phyloP scores from a whole-genome alignment of 1,139 yeast genomes.

The Debaryomyces psychrophilus region DNA sequence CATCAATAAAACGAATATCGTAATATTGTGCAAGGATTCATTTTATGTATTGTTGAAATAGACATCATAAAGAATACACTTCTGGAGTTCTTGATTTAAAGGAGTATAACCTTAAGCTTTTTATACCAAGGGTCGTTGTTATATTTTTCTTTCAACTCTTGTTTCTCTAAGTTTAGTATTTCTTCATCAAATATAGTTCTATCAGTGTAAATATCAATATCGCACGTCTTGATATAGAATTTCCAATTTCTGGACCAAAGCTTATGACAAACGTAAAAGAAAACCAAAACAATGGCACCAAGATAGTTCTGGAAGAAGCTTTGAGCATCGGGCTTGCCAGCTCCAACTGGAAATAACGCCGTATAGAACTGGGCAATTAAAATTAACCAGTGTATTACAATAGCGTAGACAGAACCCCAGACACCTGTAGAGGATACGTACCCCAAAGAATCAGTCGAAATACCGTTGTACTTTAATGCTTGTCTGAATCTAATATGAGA shows the following conservation, averaged over 20 bases:
- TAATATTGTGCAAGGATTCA: not conserved
- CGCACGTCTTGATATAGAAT: constrained; percentile 31
- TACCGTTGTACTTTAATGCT: constrained; percentile 31
- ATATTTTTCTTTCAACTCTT: constrained; percentile 34
- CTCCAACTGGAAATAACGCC: constrained; percentile 40
- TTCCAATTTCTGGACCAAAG: constrained; percentile 36
- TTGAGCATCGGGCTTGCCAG: constrained; percentile 30
- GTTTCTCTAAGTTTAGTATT: constrained; percentile 37
- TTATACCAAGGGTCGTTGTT: constrained; percentile 21
- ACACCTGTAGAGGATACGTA: constrained; percentile 34
- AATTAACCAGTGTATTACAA: constrained; percentile 28
- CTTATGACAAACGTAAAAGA: constrained; percentile 40
- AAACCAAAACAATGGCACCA: constrained; percentile 37
- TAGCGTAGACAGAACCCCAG: constrained; percentile 33
- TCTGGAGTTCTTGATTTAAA: not conserved
- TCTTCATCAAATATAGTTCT: constrained; percentile 44
- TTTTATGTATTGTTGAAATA: not conserved
- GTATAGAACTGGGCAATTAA: constrained; percentile 44
- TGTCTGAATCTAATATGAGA: constrained; percentile 36
- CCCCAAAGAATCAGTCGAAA: constrained; percentile 30
- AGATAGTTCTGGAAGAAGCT: constrained; percentile 41
- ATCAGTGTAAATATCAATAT: constrained; percentile 37
- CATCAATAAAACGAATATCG: not conserved
- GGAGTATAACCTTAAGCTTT: not conserved
- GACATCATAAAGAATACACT: not conserved